Evolutionary conservation across 2,329 filamentous ascomycete species (phyloP).

Genomic region (Sclerotinia minor): DNA sequence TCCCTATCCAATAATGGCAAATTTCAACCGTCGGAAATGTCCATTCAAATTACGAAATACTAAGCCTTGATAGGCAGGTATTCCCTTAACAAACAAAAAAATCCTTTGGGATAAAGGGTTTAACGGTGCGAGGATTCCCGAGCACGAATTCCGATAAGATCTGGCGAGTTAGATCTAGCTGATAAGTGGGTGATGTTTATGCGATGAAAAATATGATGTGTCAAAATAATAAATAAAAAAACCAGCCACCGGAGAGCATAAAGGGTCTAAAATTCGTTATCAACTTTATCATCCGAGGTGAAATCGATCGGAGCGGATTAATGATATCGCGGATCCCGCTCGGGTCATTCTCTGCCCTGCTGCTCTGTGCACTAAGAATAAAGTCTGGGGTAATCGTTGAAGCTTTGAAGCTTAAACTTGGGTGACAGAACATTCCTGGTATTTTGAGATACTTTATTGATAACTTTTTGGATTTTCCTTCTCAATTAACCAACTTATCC

Average conservation of each 20-base stretch:
- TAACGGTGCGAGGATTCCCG: neutral
- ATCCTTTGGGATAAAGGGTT: neutral
- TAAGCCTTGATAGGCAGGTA: constrained; percentile 1
- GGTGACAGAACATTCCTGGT: neutral
- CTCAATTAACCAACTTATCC: neutral
- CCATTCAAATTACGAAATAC: neutral
- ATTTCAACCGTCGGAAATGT: neutral
- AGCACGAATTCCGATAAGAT: constrained; percentile 15
- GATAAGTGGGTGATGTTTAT: neutral
- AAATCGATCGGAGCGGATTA: neutral
- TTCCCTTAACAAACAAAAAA: neutral
- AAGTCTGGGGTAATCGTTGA: constrained; percentile 11
- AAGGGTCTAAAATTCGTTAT: neutral
- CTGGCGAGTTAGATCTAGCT: neutral
- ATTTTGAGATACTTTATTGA: neutral
- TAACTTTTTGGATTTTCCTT: neutral
- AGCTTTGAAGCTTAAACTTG: neutral
- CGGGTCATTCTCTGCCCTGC: neutral
- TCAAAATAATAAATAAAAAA: neutral
- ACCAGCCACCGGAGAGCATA: neutral
- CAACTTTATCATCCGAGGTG: neutral
- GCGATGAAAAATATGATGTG: constrained; percentile 7
- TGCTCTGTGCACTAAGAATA: neutral
- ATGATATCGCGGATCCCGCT: neutral
- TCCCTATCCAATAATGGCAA: neutral